phyloP scores from a whole-genome alignment of 352 stramenopile species.

The Globisporangium camurandrum region DNA sequence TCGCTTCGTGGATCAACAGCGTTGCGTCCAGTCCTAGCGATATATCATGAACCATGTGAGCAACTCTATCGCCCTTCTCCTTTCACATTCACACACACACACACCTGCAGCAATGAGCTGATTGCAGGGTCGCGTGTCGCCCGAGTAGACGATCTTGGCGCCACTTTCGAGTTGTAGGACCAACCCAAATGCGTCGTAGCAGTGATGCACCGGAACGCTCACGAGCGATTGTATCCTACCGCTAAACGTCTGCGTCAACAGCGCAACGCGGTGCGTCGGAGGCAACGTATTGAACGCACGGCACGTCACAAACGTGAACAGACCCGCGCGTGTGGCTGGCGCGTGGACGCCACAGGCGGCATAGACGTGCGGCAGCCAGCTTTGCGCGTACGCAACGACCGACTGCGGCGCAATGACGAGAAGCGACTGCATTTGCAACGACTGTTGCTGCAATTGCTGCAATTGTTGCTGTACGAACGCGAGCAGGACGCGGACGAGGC shows the following conservation, averaged over 20 bases:
- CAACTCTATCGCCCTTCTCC: not conserved
- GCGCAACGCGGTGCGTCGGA: constrained; percentile 14
- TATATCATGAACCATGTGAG: not conserved
- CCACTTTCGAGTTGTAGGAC: constrained; percentile 42
- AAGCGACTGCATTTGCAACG: constrained; percentile 11
- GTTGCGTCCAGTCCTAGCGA: constrained; percentile 30
- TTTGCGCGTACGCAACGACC: constrained; percentile 48
- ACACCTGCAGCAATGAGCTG: constrained; percentile 39
- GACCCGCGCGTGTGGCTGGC: not conserved
- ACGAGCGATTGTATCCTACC: constrained; percentile 26
- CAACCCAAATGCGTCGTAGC: constrained; percentile 69
- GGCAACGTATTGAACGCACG: constrained; percentile 39
- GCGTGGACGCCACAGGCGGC: not conserved
- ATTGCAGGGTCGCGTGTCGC: constrained; percentile 90
- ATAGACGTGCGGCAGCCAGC: constrained; percentile 29
- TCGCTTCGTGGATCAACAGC: constrained; percentile 96
- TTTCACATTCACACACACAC: too few relatives aligned
- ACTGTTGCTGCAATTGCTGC: constrained; percentile 15
- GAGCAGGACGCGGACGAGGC: constrained; percentile 88
- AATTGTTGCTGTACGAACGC: constrained; percentile 32
- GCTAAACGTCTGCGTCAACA: constrained; percentile 26
- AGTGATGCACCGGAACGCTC: constrained; percentile 76
- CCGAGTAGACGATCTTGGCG: constrained; percentile 86
- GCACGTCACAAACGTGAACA: constrained; percentile 33
- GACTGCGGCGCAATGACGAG: constrained; percentile 45